A percentile compares a stretch with the other conserved stretches of the same genome.
phyloP scores from a whole-genome alignment of 345 rosid genomes.

The Corymbia maculata region DNA sequence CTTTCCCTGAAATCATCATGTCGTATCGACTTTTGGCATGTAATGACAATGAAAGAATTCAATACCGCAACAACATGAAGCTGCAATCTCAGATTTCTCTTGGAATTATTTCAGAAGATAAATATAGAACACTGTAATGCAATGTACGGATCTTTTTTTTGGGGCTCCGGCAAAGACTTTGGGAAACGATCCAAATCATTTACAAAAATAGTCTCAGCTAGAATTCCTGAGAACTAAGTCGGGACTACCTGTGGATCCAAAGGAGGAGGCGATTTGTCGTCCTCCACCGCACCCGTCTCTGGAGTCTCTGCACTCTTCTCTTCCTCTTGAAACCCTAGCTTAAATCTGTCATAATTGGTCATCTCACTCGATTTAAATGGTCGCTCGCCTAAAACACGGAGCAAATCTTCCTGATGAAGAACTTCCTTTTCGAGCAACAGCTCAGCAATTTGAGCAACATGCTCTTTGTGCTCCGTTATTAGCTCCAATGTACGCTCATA shows the following conservation, averaged over 20 bases:
- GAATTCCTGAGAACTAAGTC: constrained; percentile 6
- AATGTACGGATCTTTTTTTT: background rate
- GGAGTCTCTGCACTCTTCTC: constrained; percentile 12
- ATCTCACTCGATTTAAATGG: constrained; percentile 62
- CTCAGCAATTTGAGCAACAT: constrained; percentile 75
- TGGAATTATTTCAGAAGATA: background rate
- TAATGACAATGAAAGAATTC: background rate
- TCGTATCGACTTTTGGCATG: background rate
- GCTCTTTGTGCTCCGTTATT: constrained; percentile 67
- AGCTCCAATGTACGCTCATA: constrained; percentile 50
- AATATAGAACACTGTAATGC: background rate
- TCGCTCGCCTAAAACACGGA: constrained; percentile 67
- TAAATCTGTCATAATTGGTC: constrained; percentile 71
- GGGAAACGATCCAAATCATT: background rate
- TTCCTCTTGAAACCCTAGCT: constrained; percentile 56
- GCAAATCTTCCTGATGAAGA: constrained; percentile 71
- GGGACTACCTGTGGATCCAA: constrained; percentile 70
- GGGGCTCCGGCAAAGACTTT: background rate
- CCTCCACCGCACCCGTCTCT: constrained; percentile 21
- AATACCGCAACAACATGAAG: background rate
- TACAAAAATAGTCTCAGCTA: constrained; percentile 1
- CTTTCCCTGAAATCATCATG: background rate
- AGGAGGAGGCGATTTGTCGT: constrained; percentile 38
- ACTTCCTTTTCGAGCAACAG: constrained; percentile 82
- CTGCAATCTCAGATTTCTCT: background rate